Conservation (phyloP, 1,139 yeast species). For the Nakaseomyces bracarensis region DNA sequence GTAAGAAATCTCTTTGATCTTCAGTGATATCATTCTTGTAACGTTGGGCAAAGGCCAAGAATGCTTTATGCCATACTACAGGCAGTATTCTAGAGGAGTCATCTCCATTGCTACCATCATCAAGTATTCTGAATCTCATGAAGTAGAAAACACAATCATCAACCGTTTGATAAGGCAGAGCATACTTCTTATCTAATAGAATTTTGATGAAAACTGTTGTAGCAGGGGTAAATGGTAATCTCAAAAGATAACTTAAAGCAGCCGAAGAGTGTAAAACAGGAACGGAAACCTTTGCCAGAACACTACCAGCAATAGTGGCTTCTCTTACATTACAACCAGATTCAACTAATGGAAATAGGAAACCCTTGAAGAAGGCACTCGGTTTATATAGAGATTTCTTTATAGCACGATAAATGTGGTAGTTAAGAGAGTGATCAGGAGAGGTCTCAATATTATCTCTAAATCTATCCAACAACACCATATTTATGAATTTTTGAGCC, state of each 20-base stretch:
- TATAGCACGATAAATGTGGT: slow-evolving; percentile 84
- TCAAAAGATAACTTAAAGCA: slow-evolving; percentile 76
- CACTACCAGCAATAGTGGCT: slow-evolving; percentile 92
- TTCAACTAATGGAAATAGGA: slow-evolving; percentile 81
- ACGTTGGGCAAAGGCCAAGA: slow-evolving; percentile 87
- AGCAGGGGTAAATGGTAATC: slow-evolving; percentile 80
- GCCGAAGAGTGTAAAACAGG: slow-evolving; percentile 96
- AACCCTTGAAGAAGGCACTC: slow-evolving; percentile 95
- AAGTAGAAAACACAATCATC: slow-evolving; percentile 95
- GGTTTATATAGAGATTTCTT: slow-evolving; percentile 94
- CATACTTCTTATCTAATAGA: slow-evolving; percentile 86
- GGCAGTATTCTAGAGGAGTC: slow-evolving; percentile 63
- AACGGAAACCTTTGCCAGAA: slow-evolving; percentile 77
- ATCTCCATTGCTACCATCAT: slow-evolving; percentile 36
- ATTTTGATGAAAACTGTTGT: slow-evolving; percentile 85
- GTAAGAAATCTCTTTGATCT: slow-evolving; percentile 87
- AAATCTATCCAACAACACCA: slow-evolving; percentile 74
- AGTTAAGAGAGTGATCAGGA: slow-evolving; percentile 58
- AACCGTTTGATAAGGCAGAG: slow-evolving; percentile 90
- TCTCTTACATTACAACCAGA: slow-evolving; percentile 81
- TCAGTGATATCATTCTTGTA: slow-evolving; percentile 95
- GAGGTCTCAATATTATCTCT: slow-evolving; percentile 74
- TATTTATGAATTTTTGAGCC: slow-evolving; percentile 75
- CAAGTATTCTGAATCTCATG: slow-evolving; percentile 67
- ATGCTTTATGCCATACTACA: slow-evolving; percentile 95